Percentiles rank a stretch among this genome's conserved stretches.
Evolutionary conservation across 2,329 filamentous ascomycete species (phyloP).

Genomic region (Aureobasidium melanogenum): DNA sequence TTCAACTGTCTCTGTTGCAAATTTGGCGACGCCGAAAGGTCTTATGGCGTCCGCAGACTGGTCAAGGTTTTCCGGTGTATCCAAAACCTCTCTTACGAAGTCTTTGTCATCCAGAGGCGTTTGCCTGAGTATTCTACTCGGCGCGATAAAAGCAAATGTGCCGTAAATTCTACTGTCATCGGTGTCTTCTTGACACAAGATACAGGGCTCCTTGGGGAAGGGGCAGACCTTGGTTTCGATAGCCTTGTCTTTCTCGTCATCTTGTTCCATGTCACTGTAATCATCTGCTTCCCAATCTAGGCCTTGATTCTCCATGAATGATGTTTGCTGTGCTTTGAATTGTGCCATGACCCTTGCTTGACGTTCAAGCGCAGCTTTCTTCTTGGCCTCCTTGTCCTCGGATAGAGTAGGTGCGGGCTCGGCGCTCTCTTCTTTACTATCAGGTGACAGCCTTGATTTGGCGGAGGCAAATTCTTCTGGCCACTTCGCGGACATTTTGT

Average conservation of each 20-base stretch:
- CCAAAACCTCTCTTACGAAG: conserved; percentile 72
- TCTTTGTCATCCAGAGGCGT: conserved; percentile 76
- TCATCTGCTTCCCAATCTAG: conserved; percentile 82
- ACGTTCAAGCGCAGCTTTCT: conserved; percentile 78
- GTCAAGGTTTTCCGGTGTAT: conserved; percentile 74
- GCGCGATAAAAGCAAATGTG: conserved; percentile 80
- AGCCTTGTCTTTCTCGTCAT: conserved; percentile 52
- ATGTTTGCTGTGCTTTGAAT: conserved; percentile 95
- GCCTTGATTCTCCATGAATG: conserved; percentile 80
- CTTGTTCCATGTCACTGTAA: conserved; percentile 64
- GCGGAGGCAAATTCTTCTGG: conserved; percentile 63
- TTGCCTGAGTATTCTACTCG: conserved; percentile 78
- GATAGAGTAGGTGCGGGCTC: conserved; percentile 59
- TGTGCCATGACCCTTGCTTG: conserved; percentile 95
- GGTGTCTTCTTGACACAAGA: conserved; percentile 92
- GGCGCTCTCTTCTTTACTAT: neutral
- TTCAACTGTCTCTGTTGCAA: conserved; percentile 69
- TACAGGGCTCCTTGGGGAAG: conserved; percentile 87
- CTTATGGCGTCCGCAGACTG: conserved; percentile 72
- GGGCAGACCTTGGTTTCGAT: conserved; percentile 71
- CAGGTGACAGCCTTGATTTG: conserved; percentile 49
- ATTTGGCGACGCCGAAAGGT: conserved; percentile 82
- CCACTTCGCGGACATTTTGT: conserved; percentile 74
- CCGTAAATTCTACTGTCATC: conserved; percentile 84
- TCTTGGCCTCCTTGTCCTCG: conserved; percentile 62